Evolutionary conservation across 192 early-diverging fungal species (phyloP).

Genomic region (Endogone sp.): DNA sequence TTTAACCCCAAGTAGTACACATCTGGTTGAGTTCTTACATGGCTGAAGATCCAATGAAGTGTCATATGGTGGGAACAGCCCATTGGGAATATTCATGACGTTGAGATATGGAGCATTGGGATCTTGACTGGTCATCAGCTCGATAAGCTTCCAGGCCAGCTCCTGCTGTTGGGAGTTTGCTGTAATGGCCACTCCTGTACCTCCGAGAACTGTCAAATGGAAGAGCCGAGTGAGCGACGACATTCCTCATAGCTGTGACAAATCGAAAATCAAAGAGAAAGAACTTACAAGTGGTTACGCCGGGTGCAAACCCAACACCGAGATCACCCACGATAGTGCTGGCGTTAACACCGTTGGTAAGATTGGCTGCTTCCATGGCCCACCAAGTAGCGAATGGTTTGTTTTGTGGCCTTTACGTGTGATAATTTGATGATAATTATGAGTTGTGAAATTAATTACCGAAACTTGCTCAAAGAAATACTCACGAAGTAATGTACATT

Average conservation of each 20-base stretch:
- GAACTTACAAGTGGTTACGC: not conserved
- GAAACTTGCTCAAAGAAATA: slow-evolving; percentile 5
- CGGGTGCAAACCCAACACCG: slow-evolving; percentile 7
- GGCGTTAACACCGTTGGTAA: not conserved
- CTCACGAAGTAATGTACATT: slow-evolving; percentile 9
- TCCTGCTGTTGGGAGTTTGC: slow-evolving; percentile 5
- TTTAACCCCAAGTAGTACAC: not conserved
- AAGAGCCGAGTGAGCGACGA: not conserved
- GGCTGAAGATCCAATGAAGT: slow-evolving; percentile 6
- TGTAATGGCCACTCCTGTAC: slow-evolving; percentile 4
- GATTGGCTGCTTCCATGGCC: not conserved
- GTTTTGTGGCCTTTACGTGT: not conserved
- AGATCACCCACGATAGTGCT: slow-evolving; percentile 6
- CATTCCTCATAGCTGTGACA: not conserved
- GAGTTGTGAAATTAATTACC: not conserved
- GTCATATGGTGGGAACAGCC: slow-evolving; percentile 13
- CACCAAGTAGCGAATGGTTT: not conserved
- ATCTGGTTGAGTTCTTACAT: not conserved
- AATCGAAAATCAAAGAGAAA: not conserved
- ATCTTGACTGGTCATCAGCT: slow-evolving; percentile 3
- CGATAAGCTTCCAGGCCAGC: slow-evolving; percentile 10
- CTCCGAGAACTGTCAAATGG: slow-evolving; percentile 1
- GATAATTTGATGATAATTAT: not conserved
- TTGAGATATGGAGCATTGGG: not conserved
- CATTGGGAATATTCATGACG: slow-evolving; percentile 2